Evolutionary conservation across 2,329 filamentous ascomycete genomes (phyloP).

Genomic region (Ascocoryne sarcoides): DNA sequence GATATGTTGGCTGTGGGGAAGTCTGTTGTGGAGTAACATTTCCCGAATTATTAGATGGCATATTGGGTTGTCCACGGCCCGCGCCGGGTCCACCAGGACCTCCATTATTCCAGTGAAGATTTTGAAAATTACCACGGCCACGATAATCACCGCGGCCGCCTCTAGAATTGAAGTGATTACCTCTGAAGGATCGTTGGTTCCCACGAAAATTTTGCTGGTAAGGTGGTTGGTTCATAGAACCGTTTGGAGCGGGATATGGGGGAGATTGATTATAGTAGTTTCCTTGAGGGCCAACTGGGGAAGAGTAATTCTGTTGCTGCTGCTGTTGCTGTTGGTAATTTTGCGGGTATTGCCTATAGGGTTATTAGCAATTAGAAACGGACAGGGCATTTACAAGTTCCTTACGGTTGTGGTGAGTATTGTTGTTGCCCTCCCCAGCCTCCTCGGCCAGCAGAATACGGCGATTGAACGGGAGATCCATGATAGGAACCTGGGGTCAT

Average conservation of each 20-base stretch:
- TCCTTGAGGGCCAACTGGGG: constrained; percentile 47
- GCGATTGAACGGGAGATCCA: constrained; percentile 52
- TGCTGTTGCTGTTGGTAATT: constrained; percentile 53
- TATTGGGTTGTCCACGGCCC: constrained; percentile 37
- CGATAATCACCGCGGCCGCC: constrained; percentile 35
- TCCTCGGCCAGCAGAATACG: constrained; percentile 46
- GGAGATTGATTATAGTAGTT: constrained; percentile 40
- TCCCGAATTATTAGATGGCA: too few species aligned
- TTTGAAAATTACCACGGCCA: constrained; percentile 47
- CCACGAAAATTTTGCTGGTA: constrained; percentile 28
- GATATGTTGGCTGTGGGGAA: constrained; percentile 25
- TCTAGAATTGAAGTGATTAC: constrained; percentile 45
- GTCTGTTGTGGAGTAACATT: constrained; percentile 27
- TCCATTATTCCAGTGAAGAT: constrained; percentile 62
- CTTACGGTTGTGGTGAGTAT: constrained; percentile 41
- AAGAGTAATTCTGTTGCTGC: constrained; percentile 43
- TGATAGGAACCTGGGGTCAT: constrained; percentile 45
- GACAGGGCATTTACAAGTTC: constrained; percentile 10
- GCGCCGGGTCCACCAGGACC: constrained; percentile 39
- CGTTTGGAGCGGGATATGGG: constrained; percentile 45
- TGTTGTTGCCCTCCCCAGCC: constrained; percentile 39
- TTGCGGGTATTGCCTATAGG: constrained; percentile 51
- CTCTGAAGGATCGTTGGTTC: constrained; percentile 51
- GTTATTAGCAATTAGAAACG: constrained; percentile 26
- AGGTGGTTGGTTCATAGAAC: constrained; percentile 46